Base-by-base conservation (phyloP, 2,329 filamentous ascomycete genomes). In the Colletotrichum eleusines region DNA sequence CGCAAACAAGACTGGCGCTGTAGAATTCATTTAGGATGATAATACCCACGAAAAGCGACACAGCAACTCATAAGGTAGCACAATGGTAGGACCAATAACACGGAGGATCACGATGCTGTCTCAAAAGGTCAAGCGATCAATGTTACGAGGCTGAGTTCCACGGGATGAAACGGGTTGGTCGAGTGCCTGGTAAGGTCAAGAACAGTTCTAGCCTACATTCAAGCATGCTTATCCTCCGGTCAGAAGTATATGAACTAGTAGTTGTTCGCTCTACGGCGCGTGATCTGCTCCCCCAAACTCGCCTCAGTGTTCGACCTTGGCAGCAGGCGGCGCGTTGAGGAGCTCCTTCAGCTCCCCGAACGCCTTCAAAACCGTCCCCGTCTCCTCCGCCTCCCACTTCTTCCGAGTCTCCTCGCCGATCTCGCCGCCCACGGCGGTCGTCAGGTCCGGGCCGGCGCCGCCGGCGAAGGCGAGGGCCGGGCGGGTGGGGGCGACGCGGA, bases 401-500 rank as follows among this genome's bases (percentile, higher is more conserved):
- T 74, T 72, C 50, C 55, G 46, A 2, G 76, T 74, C 11, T 72
- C 74, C 16, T 73, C 72, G 5, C 74, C 73, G 16, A 79, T 26
- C 31, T 70, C 73, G 9, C 77, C 77, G 11, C 69, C 68, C 5
- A 77, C 67, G 12, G 76, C 73, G 26, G 59, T 63, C 40, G 65
- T 60, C 9, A 76, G 51, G 64, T 78, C 77, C 5, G 73, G 60
- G 0, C 72, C 66, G 46, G 64, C n/a, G 3, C 67, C 64, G 48
- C 73, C 71, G 20, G 73, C 73, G 66, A 82, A 80, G 0, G 73
- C 59, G n/a, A 82, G 73, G 59, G 73, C 73, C 0, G 78, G 78
- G 8, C 76, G 77, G 12, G 77, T 79, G 53, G 77, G 76, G n/a
- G 76, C 74, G 26, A 81, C 74, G 9, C 73, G 69, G n/a, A 79